phyloP scores from a whole-genome alignment of 768 basidiomycete genomes.

The Steccherinum ochraceum region DNA sequence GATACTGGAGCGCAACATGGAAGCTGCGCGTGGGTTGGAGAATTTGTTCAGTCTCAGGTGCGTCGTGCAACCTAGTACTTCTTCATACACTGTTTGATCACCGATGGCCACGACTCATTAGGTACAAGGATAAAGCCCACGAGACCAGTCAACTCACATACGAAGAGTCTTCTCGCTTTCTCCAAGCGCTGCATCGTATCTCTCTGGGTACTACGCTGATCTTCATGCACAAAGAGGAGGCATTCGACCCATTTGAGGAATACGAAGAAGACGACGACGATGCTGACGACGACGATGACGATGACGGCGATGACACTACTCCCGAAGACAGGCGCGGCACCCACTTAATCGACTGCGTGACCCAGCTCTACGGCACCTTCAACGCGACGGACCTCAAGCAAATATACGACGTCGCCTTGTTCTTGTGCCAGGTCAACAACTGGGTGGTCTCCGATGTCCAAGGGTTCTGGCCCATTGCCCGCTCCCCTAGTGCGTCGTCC shows the following conservation, averaged over 20 bases:
- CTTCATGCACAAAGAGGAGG: no score
- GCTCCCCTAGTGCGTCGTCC: not conserved
- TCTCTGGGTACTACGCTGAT: no score
- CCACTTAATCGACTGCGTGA: not conserved
- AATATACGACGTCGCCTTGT: constrained; percentile 15
- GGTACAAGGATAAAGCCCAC: constrained; percentile 32
- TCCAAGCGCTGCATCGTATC: constrained; percentile 24
- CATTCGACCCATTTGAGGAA: no score
- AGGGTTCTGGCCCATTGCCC: not conserved
- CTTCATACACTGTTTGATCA: not conserved
- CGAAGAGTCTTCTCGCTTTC: constrained; percentile 26
- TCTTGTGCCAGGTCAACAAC: constrained; percentile 12
- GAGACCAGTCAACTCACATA: constrained; percentile 22
- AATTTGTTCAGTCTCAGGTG: constrained; percentile 35
- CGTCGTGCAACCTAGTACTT: constrained; percentile 2
- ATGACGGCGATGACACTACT: not conserved
- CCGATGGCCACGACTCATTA: constrained; percentile 7
- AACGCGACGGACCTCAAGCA: constrained; percentile 12
- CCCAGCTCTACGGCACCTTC: constrained; percentile 4
- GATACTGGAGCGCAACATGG: constrained; percentile 18
- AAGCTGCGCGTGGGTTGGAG: constrained; percentile 25
- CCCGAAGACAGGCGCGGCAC: not conserved
- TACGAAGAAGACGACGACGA: constrained; percentile 6
- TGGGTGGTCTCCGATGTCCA: not conserved
- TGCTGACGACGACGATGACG: constrained; percentile 8